A percentile compares a stretch with the other conserved stretches of the same genome.
These are phyloP conservation scores for Arthrinium puccinioides DNA, from an alignment of 2,329 filamentous ascomycete species.

Conservation along the genomic window DNA sequence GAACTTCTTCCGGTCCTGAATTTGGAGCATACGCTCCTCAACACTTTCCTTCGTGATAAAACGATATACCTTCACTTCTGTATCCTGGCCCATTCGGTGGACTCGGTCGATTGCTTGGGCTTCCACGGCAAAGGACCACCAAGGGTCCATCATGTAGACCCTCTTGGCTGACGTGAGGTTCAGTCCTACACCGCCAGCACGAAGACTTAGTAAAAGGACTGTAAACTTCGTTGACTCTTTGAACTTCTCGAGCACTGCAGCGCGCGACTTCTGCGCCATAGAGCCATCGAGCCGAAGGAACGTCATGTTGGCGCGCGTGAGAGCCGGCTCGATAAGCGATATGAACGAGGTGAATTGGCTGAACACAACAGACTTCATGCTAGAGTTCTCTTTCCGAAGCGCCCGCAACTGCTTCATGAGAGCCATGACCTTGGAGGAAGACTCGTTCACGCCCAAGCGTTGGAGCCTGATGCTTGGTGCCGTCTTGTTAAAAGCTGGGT, in stretches of 20 bases:
- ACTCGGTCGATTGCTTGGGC: conserved; percentile 96
- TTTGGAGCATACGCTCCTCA: conserved; percentile 86
- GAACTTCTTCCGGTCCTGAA: conserved; percentile 95
- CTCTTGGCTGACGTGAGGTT: conserved; percentile 84
- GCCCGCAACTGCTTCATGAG: conserved; percentile 68
- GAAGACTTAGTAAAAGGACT: conserved; percentile 75
- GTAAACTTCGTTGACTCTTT: conserved; percentile 52
- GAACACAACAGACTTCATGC: conserved; percentile 85
- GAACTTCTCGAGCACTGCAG: conserved; percentile 72
- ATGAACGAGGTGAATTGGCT: conserved; percentile 97
- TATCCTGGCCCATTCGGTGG: conserved; percentile 90
- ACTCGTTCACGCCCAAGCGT: conserved; percentile 54
- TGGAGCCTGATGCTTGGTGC: conserved; percentile 52
- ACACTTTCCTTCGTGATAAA: conserved; percentile 90
- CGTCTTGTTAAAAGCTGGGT: conserved; percentile 35
- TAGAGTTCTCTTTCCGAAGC: conserved; percentile 57
- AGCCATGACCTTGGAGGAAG: conserved; percentile 82
- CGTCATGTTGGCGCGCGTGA: conserved; percentile 63
- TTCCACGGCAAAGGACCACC: conserved; percentile 98
- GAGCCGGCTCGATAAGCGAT: conserved; percentile 77
- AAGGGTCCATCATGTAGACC: conserved; percentile 99
- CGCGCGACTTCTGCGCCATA: conserved; percentile 79
- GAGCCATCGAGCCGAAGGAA: conserved; percentile 87
- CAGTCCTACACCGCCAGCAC: conserved; percentile 87
- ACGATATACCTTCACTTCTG: conserved; percentile 76